phyloP scores from a whole-genome alignment of 129 eudicot genomes.

The Artemisia argyi region DNA sequence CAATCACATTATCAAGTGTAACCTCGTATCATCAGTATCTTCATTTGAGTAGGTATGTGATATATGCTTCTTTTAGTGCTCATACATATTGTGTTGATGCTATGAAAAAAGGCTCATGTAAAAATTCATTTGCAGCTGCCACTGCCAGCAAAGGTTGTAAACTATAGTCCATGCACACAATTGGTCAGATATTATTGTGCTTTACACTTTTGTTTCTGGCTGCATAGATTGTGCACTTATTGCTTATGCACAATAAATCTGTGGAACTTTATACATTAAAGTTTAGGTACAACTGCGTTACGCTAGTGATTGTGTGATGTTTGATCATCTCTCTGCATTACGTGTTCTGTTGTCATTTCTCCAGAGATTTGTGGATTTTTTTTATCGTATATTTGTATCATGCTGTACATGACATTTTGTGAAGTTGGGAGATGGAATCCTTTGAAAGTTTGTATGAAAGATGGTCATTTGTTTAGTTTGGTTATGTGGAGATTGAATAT shows the following conservation, averaged over 20 bases:
- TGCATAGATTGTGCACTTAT: constrained; percentile 2
- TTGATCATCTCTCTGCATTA: constrained; percentile 1
- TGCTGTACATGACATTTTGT: constrained; percentile 8
- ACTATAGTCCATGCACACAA: not conserved
- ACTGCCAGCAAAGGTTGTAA: constrained; percentile 4
- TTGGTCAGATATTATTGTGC: not conserved
- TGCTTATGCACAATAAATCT: not conserved
- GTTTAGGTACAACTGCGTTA: not conserved
- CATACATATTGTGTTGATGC: not conserved
- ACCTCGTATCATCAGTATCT: constrained; percentile 13
- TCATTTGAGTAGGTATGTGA: constrained; percentile 11
- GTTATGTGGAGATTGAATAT: not conserved
- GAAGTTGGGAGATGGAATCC: not conserved
- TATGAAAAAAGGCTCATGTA: constrained; percentile 6
- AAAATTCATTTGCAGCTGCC: constrained; percentile 10
- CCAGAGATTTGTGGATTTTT: not conserved
- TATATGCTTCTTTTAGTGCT: constrained; percentile 1
- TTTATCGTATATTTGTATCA: constrained; percentile 19
- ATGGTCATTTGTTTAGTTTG: not conserved
- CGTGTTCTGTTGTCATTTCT: constrained; percentile 3
- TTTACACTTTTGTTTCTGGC: not conserved
- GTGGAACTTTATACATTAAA: constrained; percentile 21
- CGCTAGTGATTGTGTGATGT: constrained; percentile 15
- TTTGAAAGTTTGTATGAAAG: not conserved
- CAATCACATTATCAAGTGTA: constrained; percentile 46